These are phyloP conservation scores for Apiotrichum porosum DNA, from an alignment of 1,284 basidiomycete genomes.

Conservation along the genomic window DNA sequence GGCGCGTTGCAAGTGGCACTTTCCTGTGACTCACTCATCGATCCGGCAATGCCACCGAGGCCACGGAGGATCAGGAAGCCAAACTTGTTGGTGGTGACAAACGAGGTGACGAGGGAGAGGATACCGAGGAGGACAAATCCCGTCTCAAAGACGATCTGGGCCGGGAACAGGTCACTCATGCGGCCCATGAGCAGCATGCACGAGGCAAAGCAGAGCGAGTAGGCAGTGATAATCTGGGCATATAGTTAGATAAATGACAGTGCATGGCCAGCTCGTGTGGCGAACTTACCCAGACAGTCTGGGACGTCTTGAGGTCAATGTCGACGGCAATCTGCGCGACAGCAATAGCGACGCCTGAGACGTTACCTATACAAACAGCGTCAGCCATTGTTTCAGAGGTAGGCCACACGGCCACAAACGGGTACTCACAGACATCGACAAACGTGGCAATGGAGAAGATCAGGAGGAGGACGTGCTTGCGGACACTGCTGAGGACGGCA, in stretches of 20 bases:
- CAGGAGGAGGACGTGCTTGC: constrained; percentile 20
- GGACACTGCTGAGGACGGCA: constrained; percentile 1
- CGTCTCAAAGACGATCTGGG: constrained; percentile 34
- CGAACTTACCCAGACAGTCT: constrained; percentile 38
- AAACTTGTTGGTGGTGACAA: constrained; percentile 43
- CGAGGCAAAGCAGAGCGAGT: constrained; percentile 33
- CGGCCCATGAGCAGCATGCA: constrained; percentile 44
- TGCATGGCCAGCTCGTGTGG: too few species aligned
- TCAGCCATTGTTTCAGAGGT: background rate
- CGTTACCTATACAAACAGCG: constrained; percentile 13
- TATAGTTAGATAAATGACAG: too few species aligned
- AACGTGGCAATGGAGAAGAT: constrained; percentile 29
- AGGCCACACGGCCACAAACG: background rate
- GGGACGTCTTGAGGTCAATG: constrained; percentile 25
- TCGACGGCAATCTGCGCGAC: constrained; percentile 32
- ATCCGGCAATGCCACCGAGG: constrained; percentile 37
- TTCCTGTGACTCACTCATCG: background rate
- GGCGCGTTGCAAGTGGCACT: too few species aligned
- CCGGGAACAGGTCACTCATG: constrained; percentile 39
- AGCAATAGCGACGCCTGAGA: constrained; percentile 31
- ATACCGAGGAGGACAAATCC: constrained; percentile 36
- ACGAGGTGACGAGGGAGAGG: constrained; percentile 34
- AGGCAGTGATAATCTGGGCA: constrained; percentile 34
- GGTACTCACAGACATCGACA: constrained; percentile 2
- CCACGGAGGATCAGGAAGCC: constrained; percentile 45